Conservation (phyloP, 257 asterid genomes). For the Avicennia marina region DNA sequence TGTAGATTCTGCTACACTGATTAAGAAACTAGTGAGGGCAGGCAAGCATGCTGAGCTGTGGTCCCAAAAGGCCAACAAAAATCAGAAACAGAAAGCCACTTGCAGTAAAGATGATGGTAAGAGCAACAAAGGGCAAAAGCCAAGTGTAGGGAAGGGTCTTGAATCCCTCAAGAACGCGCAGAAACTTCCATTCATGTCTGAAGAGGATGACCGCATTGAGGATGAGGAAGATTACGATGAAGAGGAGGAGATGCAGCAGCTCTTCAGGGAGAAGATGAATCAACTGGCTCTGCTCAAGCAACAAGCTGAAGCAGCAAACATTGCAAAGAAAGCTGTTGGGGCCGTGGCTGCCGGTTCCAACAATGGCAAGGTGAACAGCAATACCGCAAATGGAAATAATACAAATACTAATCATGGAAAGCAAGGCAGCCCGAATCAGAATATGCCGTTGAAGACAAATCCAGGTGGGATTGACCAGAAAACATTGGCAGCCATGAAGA, state of each 20-base stretch:
- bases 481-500: constrained; percentile 36
- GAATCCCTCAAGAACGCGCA: constrained; percentile 38
- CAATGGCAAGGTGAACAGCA: constrained; percentile 27
- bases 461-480: constrained; percentile 33
- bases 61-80: constrained; percentile 32
- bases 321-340: too few relatives aligned
- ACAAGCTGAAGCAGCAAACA: constrained; percentile 33
- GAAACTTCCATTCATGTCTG: constrained; percentile 25
- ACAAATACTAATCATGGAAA: too few relatives aligned
- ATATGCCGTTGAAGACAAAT: too few relatives aligned
- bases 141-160: constrained; percentile 19
- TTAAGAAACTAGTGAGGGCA: constrained; percentile 44
- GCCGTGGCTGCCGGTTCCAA: constrained; percentile 14
- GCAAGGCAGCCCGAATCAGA: too few relatives aligned
- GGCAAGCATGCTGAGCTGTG: constrained; percentile 67
- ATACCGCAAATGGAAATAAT: constrained; percentile 22
- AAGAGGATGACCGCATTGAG: too few relatives aligned
- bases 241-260: constrained; percentile 27
- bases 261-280: constrained; percentile 28
- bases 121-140: constrained; percentile 38
- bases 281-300: constrained; percentile 48
- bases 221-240: too few relatives aligned
- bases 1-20: constrained; percentile 38
- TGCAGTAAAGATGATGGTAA: constrained; percentile 26
- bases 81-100: constrained; percentile 40